Evolutionary conservation across 192 early-diverging fungal species (phyloP), one percentile per base, ranked within the genome.

Genomic region (Piromyces finnis): DNA sequence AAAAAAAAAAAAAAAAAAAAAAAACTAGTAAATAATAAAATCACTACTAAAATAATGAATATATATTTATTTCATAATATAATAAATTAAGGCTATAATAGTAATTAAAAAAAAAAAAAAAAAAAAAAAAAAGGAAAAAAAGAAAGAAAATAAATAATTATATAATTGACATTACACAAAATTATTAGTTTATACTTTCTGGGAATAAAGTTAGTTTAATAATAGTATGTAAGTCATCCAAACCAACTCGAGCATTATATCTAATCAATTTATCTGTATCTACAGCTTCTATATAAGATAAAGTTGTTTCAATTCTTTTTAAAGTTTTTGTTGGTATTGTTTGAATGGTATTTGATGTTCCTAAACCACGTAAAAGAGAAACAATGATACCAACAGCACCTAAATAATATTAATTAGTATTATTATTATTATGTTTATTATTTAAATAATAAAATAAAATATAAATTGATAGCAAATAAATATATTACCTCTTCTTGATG

Each of bases 181-280:
- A 68, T 22, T 27, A n/a, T n/a, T n/a, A 9, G 18, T 22, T 68
- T 26, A 68, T 26, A 68, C 26, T 68, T 26, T 68, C 51, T 7
- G 51, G 51, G 51, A 68, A 68, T 68, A 68, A 68, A 11, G 51
- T 68, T 68, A 68, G 9, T 68, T 68, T 68, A 68, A 68, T 68
- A 9, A 68, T 68, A 68, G 51, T 68, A 68, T 68, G 51, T 68
- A 96, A 82, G 32, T 95, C 95, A 32, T 86, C 90, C 30, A 95
- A 83, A 0, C 90, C 93, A 18, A 90, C 82, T 36, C 92, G 85
- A 13, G 94, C 93, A 78, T 97, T 92, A 77, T 89, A 83, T 41
- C 91, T 84, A 28, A 89, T 90, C 36, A 95, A 79, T 35, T 93
- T 88, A 83, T 97, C 95, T 2, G 84, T 39, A 81, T 97, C 94